phyloP scores from a whole-genome alignment of 331 rosid genomes.

The Arachis monticola region DNA sequence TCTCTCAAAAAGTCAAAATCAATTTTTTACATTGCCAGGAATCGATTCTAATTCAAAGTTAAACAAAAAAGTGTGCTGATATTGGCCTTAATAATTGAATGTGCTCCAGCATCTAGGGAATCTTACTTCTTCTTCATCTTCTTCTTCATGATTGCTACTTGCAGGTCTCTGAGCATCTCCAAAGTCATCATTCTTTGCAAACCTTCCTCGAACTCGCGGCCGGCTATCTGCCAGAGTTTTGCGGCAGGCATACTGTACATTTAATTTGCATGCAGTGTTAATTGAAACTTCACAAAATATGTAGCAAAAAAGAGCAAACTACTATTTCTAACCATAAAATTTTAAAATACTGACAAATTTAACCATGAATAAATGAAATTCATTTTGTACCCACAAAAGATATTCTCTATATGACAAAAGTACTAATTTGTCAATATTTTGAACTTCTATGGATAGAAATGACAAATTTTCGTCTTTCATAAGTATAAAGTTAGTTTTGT shows the following conservation, averaged over 20 bases:
- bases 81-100: background rate
- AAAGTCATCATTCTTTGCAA: conserved; percentile 94
- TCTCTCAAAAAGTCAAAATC: too few relatives aligned
- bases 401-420: too few relatives aligned
- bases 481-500: too few relatives aligned
- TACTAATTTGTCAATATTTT: too few relatives aligned
- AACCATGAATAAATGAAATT: too few relatives aligned
- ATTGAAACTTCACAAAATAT: conserved; percentile 24
- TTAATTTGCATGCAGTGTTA: conserved; percentile 39
- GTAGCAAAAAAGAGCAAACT: background rate
- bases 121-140: conserved; percentile 88
- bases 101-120: conserved; percentile 1
- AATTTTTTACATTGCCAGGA: too few relatives aligned
- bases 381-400: too few relatives aligned
- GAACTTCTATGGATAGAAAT: too few relatives aligned
- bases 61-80: conserved; percentile 4
- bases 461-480: too few relatives aligned
- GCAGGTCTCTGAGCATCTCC: conserved; percentile 68
- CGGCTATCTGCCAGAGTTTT: conserved; percentile 98
- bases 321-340: too few relatives aligned
- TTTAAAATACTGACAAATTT: too few relatives aligned
- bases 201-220: conserved; percentile 97
- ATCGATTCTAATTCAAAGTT: conserved; percentile 1
- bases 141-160: conserved; percentile 80
- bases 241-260: conserved; percentile 93